Conservation (phyloP, 371 early-diverging fungal genomes). For the Umbelopsis sp. region DNA sequence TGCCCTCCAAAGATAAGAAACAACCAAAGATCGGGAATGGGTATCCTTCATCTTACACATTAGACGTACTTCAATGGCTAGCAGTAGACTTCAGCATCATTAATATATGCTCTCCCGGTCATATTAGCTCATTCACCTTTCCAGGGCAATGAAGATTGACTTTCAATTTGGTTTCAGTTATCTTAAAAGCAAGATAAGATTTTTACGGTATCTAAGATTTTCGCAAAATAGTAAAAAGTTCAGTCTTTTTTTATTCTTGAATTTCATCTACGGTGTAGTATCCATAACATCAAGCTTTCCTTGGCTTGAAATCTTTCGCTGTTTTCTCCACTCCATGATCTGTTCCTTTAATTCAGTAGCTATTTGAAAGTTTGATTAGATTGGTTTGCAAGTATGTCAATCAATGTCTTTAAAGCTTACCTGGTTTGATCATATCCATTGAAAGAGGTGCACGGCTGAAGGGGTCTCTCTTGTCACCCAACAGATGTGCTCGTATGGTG, state of each 20-base stretch:
- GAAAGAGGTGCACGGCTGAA: constrained; percentile 90
- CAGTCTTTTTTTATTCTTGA: background rate
- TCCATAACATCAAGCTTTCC: constrained; percentile 25
- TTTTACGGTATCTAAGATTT: no score
- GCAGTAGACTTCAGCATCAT: background rate
- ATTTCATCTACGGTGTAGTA: constrained; percentile 20
- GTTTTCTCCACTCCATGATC: constrained; percentile 51
- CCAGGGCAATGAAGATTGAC: no score
- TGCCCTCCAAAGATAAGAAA: background rate
- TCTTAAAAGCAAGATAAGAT: no score
- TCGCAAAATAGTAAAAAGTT: no score
- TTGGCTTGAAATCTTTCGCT: constrained; percentile 35
- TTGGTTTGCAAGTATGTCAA: no score
- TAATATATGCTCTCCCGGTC: no score
- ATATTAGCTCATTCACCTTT: no score
- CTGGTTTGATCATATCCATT: constrained; percentile 77
- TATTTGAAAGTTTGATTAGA: no score
- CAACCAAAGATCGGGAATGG: no score
- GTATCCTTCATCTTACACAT: no score
- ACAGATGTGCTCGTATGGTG: constrained; percentile 92
- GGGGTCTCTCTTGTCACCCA: constrained; percentile 96
- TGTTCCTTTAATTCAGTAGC: constrained; percentile 44
- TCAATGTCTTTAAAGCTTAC: constrained; percentile 43
- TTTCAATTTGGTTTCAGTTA: no score
- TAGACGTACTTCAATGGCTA: background rate